Conservation (phyloP, 257 asterid species). For the Verbascum thapsus region DNA sequence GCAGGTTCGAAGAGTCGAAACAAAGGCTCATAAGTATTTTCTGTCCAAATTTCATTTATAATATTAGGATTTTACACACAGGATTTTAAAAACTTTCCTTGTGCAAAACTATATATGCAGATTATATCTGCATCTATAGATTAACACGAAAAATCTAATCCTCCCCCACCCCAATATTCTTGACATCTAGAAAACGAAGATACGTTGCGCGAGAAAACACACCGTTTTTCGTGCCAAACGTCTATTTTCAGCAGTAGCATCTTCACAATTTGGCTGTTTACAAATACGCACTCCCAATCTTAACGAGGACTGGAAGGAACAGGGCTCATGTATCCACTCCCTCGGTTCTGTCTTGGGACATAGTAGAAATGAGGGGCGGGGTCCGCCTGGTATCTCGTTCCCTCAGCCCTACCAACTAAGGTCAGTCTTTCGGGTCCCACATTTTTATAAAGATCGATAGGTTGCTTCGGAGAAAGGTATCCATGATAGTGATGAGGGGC, state of each 20-base stretch:
- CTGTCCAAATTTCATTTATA: too few relatives aligned
- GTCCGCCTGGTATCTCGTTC: conserved; percentile 51
- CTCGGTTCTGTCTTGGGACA: conserved; percentile 42
- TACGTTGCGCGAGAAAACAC: conserved; percentile 2
- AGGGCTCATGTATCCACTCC: conserved; percentile 36
- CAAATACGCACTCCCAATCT: conserved; percentile 34
- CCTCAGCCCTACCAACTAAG: conserved; percentile 49
- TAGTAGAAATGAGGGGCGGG: conserved; percentile 34
- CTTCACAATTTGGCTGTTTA: neutral
- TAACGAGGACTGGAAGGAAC: conserved; percentile 39
- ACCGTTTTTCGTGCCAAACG: neutral
- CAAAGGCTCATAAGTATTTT: conserved; percentile 1
- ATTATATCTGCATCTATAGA: neutral
- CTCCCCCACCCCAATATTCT: neutral
- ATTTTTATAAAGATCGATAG: conserved; percentile 38
- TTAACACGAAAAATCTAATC: neutral
- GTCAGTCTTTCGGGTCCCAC: conserved; percentile 46
- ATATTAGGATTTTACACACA: neutral
- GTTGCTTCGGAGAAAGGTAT: conserved; percentile 42
- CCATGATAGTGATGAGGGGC: conserved; percentile 31
- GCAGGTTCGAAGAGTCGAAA: neutral
- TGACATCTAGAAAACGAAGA: neutral
- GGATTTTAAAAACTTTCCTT: neutral
- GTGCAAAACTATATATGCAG: neutral
- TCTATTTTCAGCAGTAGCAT: conserved; percentile 4